Evolutionary conservation across 768 basidiomycete genomes (phyloP), one percentile per base, ranked within the genome.

Genomic region (Mycena galopus): DNA sequence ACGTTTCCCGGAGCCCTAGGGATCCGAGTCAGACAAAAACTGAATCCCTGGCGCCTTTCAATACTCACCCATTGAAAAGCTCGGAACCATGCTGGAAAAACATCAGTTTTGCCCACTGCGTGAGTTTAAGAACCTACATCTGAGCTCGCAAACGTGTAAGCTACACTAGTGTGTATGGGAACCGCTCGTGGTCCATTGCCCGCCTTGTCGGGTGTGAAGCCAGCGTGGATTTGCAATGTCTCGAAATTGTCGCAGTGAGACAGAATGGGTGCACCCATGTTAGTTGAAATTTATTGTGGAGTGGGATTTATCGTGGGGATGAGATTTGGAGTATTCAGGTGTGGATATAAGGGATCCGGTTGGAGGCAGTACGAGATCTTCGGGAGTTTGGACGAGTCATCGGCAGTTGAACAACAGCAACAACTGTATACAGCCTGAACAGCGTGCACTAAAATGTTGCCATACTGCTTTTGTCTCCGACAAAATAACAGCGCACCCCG

Each of bases 171-270:
- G 3, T 68, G 27, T 16, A 73, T 73, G 0, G 71, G 61, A 29
- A 73, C 71, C 9, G 71, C 67, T 1, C 66, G 71, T 8, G 71
- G 71, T 0, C 67, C 66, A 44, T 73, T 73, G 10, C 67, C 66
- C 12, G 60, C 65, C 27, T 72, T 72, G 42, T 67, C 66, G 5
- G 58, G 25, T 1, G 33, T 56, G 21, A 68, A 58, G 3, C 71
- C 71, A 1, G 71, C 71, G 62, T 73, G 66, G 1, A 73, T 29
- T 29, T 73, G 71, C 1, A 64, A 33, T 1, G 71, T 73, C n/a
- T 73, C 71, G 47, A 73, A 73, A 37, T 64, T n/a, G n/a, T n/a
- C n/a, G n/a, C n/a, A n/a, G n/a, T n/a, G n/a, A n/a, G n/a, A n/a
- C 39, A 10, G 39, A 16, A 10, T 3, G 8, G 65, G 25, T 47